A percentile compares a stretch with the other conserved stretches of the same genome.
These are phyloP conservation scores for Chaetomium fimeti DNA, from an alignment of 495 filamentous ascomycete genomes.

Conservation along the genomic window DNA sequence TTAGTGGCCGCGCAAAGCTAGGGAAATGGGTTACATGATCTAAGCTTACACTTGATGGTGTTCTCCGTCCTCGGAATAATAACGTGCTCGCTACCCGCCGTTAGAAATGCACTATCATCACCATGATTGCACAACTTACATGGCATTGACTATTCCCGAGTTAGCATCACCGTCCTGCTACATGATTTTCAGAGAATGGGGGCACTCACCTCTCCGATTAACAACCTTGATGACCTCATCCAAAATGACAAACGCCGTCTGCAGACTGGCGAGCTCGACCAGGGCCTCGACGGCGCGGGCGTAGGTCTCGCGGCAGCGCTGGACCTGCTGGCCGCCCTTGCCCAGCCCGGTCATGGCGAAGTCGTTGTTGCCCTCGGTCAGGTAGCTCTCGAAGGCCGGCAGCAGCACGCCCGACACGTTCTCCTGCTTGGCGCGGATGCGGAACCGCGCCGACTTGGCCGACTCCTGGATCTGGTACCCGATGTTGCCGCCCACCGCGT, in stretches of 20 bases:
- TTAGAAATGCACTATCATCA: background rate
- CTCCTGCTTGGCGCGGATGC: conserved; percentile 90
- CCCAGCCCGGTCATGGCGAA: conserved; percentile 95
- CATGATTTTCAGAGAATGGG: background rate
- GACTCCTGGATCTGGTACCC: conserved; percentile 97
- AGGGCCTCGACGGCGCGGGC: conserved; percentile 94
- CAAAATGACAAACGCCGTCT: conserved; percentile 96
- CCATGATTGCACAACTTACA: conserved; percentile 56
- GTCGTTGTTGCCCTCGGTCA: conserved; percentile 86
- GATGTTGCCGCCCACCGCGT: conserved; percentile 94
- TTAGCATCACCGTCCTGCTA: conserved; percentile 32
- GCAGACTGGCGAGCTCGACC: conserved; percentile 92
- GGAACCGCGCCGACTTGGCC: conserved; percentile 86
- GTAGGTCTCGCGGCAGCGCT: conserved; percentile 93
- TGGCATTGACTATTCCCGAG: conserved; percentile 73
- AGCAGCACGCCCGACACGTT: conserved; percentile 96
- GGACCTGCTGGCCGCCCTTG: conserved; percentile 96
- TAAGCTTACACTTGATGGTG: conserved; percentile 93
- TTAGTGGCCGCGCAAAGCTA: background rate
- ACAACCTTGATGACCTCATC: conserved; percentile 99
- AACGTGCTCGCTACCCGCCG: conserved; percentile 69
- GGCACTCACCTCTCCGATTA: conserved; percentile 75
- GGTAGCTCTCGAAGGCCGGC: conserved; percentile 86
- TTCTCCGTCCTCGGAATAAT: conserved; percentile 98
- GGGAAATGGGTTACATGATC: background rate